A percentile compares a stretch with the other conserved stretches of the same genome.
Evolutionary conservation across 2,329 filamentous ascomycete species (phyloP).

Genomic region (Elsinoe arachidis): DNA sequence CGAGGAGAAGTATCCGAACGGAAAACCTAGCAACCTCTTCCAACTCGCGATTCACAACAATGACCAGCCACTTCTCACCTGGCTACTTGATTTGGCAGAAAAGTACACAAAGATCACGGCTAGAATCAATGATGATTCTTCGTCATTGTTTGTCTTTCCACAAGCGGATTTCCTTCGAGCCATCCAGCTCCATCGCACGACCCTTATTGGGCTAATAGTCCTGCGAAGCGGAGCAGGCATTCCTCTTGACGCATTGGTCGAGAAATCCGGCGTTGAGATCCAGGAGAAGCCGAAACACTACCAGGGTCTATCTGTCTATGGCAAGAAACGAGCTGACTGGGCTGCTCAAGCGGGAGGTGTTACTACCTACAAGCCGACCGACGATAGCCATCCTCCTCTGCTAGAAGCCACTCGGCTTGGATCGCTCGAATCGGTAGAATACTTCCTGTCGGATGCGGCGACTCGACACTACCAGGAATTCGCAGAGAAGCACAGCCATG

Average conservation of each 20-base stretch:
- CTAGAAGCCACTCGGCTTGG: constrained; percentile 49
- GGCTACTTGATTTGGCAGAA: constrained; percentile 48
- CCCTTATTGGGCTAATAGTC: constrained; percentile 57
- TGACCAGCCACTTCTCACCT: constrained; percentile 43
- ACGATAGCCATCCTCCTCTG: constrained; percentile 46
- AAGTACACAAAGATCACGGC: constrained; percentile 32
- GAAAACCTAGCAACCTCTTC: constrained; percentile 20
- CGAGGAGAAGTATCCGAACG: neutral
- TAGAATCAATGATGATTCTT: neutral
- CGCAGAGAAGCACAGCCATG: constrained; percentile 50
- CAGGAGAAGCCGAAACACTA: constrained; percentile 62
- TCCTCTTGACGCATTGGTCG: constrained; percentile 57
- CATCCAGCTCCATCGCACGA: constrained; percentile 40
- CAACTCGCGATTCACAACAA: constrained; percentile 37
- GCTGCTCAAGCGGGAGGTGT: constrained; percentile 50
- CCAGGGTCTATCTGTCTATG: constrained; percentile 66
- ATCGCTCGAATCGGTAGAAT: constrained; percentile 62
- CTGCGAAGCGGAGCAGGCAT: constrained; percentile 58
- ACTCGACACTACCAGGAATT: constrained; percentile 61
- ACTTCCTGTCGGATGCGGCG: constrained; percentile 66
- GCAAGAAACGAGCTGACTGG: constrained; percentile 68
- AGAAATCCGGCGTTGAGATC: constrained; percentile 55
- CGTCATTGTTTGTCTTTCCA: constrained; percentile 25
- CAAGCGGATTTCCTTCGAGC: constrained; percentile 25
- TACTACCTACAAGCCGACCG: constrained; percentile 15